Evolutionary conservation across 1,284 basidiomycete genomes (phyloP).

Genomic region (Dichomitus squalens): DNA sequence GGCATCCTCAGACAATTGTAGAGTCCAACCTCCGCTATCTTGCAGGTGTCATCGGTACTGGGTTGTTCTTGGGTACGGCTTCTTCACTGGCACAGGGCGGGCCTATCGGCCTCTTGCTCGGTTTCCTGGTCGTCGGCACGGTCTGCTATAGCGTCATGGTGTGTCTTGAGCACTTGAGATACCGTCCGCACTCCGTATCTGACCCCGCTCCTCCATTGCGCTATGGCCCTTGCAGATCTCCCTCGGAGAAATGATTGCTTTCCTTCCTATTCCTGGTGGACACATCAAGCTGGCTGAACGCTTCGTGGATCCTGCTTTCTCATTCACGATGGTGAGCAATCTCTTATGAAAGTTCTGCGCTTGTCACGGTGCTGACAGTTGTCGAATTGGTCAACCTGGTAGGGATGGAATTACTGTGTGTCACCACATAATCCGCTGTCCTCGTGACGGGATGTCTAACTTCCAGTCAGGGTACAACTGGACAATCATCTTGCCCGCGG

Average conservation of each 20-base stretch:
- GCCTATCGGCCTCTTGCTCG: conserved; percentile 63
- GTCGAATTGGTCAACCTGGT: neutral
- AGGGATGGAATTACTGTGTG: conserved; percentile 66
- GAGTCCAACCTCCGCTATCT: neutral
- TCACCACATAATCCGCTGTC: neutral
- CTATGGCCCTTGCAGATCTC: conserved; percentile 36
- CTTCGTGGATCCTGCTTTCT: conserved; percentile 71
- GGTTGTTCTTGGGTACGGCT: conserved; percentile 69
- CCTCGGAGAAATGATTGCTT: conserved; percentile 66
- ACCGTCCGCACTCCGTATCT: neutral
- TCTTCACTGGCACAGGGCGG: conserved; percentile 56
- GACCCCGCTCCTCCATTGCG: conserved; percentile 19
- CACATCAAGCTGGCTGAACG: conserved; percentile 72
- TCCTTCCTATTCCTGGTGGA: conserved; percentile 68
- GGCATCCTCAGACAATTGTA: neutral
- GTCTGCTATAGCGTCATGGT: conserved; percentile 58
- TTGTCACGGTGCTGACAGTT: neutral
- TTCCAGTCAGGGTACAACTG: conserved; percentile 50
- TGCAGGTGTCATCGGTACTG: conserved; percentile 80
- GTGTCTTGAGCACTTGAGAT: conserved; percentile 2
- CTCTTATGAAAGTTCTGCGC: neutral
- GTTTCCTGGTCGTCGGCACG: conserved; percentile 61
- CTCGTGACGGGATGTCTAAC: neutral
- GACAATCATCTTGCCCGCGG: conserved; percentile 56
- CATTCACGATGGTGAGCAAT: conserved; percentile 55